Evolutionary conservation across 768 basidiomycete species (phyloP).

Genomic region (Mycena rebaudengoi): DNA sequence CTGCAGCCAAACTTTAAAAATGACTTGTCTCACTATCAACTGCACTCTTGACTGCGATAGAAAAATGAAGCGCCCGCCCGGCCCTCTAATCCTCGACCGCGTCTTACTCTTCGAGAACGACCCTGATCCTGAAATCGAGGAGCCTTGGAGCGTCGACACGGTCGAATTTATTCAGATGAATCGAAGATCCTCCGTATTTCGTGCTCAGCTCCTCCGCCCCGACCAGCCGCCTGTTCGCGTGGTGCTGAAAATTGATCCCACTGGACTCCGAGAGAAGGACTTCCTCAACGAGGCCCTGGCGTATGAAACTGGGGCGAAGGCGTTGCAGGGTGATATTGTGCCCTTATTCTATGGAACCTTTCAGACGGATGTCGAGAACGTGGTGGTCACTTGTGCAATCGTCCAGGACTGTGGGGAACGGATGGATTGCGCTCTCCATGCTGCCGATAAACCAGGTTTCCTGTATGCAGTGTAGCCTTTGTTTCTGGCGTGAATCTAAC

Average conservation of each 20-base stretch:
- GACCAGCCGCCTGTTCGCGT: background rate
- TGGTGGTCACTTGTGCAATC: background rate
- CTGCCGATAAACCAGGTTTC: background rate
- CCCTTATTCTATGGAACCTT: background rate
- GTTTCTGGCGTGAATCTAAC: too few relatives aligned
- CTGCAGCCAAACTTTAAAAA: too few relatives aligned
- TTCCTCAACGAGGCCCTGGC: background rate
- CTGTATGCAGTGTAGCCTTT: background rate
- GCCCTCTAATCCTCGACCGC: too few relatives aligned
- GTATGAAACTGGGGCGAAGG: background rate
- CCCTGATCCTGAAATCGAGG: background rate
- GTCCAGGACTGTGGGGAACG: background rate
- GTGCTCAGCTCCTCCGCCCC: background rate
- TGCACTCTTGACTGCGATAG: too few relatives aligned
- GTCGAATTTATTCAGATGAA: background rate
- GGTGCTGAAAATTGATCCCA: background rate
- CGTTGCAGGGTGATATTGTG: background rate
- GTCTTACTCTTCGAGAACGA: too few relatives aligned
- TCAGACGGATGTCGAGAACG: background rate
- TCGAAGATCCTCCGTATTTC: background rate
- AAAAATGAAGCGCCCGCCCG: too few relatives aligned
- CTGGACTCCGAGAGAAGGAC: background rate
- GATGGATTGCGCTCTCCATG: background rate
- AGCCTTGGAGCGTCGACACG: background rate
- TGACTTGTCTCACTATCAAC: too few relatives aligned